A percentile compares a stretch with the other conserved stretches of the same genome.
Evolutionary conservation across 177 flowering plant species (phyloP).

Genomic region (Vitis hybrid): DNA sequence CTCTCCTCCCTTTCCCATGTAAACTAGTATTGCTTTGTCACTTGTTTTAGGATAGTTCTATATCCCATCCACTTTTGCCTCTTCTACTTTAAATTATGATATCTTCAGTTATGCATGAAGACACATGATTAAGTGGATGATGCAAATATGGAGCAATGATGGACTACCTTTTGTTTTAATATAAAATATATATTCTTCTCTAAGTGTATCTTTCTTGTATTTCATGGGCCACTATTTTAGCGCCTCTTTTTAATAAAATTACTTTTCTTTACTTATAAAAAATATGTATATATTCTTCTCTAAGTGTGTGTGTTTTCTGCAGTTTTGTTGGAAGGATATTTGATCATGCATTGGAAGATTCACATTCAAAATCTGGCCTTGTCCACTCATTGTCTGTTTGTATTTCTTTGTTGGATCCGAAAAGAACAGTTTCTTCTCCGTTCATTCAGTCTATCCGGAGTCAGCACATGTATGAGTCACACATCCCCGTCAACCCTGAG

Average conservation of each 20-base stretch:
- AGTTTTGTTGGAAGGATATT: slow-evolving; percentile 85
- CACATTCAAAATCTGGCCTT: slow-evolving; percentile 76
- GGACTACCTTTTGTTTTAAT: neutral
- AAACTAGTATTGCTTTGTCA: neutral
- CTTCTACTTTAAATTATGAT: no score
- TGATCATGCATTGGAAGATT: slow-evolving; percentile 76
- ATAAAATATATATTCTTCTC: neutral
- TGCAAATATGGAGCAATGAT: neutral
- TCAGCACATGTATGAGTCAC: slow-evolving; percentile 75
- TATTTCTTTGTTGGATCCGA: slow-evolving; percentile 89
- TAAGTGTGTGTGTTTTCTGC: slow-evolving; percentile 20
- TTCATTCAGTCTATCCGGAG: slow-evolving; percentile 61
- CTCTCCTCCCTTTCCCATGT: neutral
- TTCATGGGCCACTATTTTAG: no score
- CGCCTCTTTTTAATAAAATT: no score
- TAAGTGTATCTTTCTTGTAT: neutral
- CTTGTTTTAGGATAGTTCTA: neutral
- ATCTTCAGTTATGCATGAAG: no score
- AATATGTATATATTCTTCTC: neutral
- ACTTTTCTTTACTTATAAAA: no score
- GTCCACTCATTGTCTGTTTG: slow-evolving; percentile 86
- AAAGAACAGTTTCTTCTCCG: slow-evolving; percentile 57
- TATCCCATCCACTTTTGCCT: neutral
- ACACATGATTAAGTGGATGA: no score
- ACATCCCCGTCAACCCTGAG: slow-evolving; percentile 64